Percentiles rank a stretch among this genome's conserved stretches.
These are phyloP conservation scores for Gossypium schwendimanii DNA, from an alignment of 441 rosid genomes.

Conservation along the genomic window DNA sequence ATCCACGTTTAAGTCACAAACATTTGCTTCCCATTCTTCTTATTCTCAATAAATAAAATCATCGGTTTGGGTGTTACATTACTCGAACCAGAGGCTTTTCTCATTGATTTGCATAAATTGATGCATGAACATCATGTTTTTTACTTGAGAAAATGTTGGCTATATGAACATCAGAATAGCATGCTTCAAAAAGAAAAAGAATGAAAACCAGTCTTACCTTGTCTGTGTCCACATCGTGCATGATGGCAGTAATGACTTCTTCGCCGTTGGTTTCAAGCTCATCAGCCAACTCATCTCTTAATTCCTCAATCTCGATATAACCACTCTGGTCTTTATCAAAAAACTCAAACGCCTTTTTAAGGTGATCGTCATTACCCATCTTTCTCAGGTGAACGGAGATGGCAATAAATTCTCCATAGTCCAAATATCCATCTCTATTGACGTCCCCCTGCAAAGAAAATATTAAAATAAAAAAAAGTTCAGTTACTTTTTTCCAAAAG, in stretches of 20 bases:
- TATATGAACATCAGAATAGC: background rate
- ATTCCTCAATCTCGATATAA: slow-evolving; percentile 58
- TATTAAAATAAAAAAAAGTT: background rate
- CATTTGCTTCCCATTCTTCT: no score
- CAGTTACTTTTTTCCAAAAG: background rate
- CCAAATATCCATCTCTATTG: slow-evolving; percentile 51
- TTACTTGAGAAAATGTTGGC: background rate
- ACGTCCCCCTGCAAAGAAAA: slow-evolving; percentile 47
- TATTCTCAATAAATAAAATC: no score
- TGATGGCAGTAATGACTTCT: slow-evolving; percentile 58
- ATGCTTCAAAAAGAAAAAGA: background rate
- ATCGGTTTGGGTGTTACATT: no score
- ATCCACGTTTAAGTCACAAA: background rate
- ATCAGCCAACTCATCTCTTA: slow-evolving; percentile 49
- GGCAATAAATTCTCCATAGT: slow-evolving; percentile 57
- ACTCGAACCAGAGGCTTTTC: background rate
- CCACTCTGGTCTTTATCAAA: slow-evolving; percentile 49
- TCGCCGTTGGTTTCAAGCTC: slow-evolving; percentile 46
- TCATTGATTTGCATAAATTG: background rate
- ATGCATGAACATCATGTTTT: background rate
- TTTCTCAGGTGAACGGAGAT: slow-evolving; percentile 63
- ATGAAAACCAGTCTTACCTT: slow-evolving; percentile 34
- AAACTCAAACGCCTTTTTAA: slow-evolving; percentile 54
- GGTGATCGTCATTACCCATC: slow-evolving; percentile 62
- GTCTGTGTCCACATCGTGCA: slow-evolving; percentile 66